Base-by-base conservation (phyloP, 306 rosid species). In the Argentina anserina region DNA sequence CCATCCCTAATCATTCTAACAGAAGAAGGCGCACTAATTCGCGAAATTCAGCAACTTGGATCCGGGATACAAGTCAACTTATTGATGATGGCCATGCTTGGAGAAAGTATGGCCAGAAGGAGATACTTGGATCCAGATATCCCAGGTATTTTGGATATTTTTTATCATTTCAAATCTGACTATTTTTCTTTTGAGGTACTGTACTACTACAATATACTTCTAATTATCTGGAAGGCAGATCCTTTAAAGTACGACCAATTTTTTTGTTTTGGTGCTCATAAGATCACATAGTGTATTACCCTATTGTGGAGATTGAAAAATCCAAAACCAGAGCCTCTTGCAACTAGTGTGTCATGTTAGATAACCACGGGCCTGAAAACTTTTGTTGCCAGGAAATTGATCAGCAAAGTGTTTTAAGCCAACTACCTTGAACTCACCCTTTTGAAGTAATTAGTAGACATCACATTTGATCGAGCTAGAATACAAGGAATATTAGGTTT, bases 41-140 rank as follows among this genome's bases (percentile, higher is more conserved):
- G 17, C 62, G 62, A 55, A 55, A 55, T 28, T 55, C 62, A 3
- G 29, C 33, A 1, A 55, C 62, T 1, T 55, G 62, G 33, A 25
- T 26, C 7, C 62, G 62, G 1, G 62, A 23, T 25, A 26, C 62
- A 55, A 23, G 33, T 25, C 33, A 55, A 26, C 62, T 55, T 55
- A 26, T 55, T 25, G 62, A 55, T 26, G 62, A 55, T 10, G 62
- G 62, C 7, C 62, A 55, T 26, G 29, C 34, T 55, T 55, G 62
- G 62, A 55, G 62, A 26, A 55, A 55, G 62, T 55, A 55, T 12
- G 62, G 62, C 7, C 33, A 55, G 23, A 55, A 55, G 62, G 62
- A 23, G 62, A 55, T 55, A 55, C 34, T 55, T 25, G 62, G 62
- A 55, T 23, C 62, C 62, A 55, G 17, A 55, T 28, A 55, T 55